Percentiles rank a stretch among this genome's conserved stretches.
Evolutionary conservation across 2,329 filamentous ascomycete genomes (phyloP).

Genomic region (Claviceps africana): DNA sequence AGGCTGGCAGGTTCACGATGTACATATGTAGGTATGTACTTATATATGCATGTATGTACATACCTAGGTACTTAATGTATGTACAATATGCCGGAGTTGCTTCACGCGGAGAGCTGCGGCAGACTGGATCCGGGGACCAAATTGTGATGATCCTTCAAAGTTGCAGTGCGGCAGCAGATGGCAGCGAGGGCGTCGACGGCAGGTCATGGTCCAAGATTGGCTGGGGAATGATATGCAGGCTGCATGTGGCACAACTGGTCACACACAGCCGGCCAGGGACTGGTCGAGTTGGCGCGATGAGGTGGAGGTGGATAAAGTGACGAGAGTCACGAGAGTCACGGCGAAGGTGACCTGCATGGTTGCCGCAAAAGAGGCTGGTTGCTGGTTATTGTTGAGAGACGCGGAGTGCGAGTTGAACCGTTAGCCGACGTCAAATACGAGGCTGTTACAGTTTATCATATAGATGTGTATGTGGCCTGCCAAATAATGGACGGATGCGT

Average conservation of each 20-base stretch:
- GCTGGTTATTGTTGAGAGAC: neutral
- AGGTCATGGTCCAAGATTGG: conserved; percentile 41
- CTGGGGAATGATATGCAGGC: conserved; percentile 18
- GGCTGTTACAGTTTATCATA: neutral
- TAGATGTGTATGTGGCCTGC: no score
- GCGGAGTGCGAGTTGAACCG: conserved; percentile 7
- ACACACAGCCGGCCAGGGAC: conserved; percentile 12
- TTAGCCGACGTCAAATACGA: neutral
- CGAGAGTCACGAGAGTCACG: neutral
- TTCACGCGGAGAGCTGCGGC: neutral
- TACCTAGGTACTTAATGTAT: no score
- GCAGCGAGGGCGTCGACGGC: conserved; percentile 23
- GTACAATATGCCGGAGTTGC: neutral
- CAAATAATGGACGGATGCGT: no score
- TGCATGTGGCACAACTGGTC: conserved; percentile 13
- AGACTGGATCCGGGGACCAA: neutral
- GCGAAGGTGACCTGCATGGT: neutral
- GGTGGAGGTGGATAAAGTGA: conserved; percentile 10
- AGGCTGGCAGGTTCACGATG: neutral
- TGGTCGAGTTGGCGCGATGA: conserved; percentile 7
- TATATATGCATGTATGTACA: no score
- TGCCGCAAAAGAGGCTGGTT: neutral
- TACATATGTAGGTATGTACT: no score
- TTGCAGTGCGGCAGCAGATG: no score
- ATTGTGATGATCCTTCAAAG: conserved; percentile 1